phyloP scores from a whole-genome alignment of 805 yeast species.

The Priceomyces medius region DNA sequence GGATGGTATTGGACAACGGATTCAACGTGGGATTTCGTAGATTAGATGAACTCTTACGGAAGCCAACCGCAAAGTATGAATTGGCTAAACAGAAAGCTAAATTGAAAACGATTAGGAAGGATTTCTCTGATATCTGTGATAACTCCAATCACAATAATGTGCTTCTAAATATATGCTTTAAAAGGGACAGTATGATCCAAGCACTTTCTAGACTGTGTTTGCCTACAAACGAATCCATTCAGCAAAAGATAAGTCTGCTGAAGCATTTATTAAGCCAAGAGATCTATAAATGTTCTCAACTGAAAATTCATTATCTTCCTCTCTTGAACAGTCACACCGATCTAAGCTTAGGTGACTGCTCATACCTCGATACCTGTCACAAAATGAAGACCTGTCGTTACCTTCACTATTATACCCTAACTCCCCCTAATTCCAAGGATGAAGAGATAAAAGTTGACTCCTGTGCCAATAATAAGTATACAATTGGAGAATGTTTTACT shows the following conservation, averaged over 20 bases:
- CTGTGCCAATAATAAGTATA: slow-evolving; percentile 36
- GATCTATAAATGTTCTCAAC: slow-evolving; percentile 21
- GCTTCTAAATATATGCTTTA: slow-evolving; percentile 23
- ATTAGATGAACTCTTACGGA: slow-evolving; percentile 22
- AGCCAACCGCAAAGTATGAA: slow-evolving; percentile 37
- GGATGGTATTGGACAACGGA: slow-evolving; percentile 4
- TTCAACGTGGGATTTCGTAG: slow-evolving; percentile 4
- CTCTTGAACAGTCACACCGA: slow-evolving; percentile 58
- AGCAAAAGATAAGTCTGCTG: slow-evolving; percentile 14
- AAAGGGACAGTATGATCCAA: slow-evolving; percentile 15
- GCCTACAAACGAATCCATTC: slow-evolving; percentile 9
- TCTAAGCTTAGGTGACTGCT: slow-evolving; percentile 76
- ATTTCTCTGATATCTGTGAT: slow-evolving; percentile 54
- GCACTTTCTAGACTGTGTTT: slow-evolving; percentile 3
- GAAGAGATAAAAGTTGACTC: slow-evolving; percentile 9
- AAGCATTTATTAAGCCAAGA: slow-evolving; percentile 17
- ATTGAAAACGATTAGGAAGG: slow-evolving; percentile 35
- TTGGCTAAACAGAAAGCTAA: slow-evolving; percentile 42
- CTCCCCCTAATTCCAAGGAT: slow-evolving; percentile 28
- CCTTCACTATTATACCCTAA: slow-evolving; percentile 65
- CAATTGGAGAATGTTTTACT: slow-evolving; percentile 48
- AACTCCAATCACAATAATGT: slow-evolving; percentile 33
- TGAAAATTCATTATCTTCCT: slow-evolving; percentile 30
- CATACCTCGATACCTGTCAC: slow-evolving; percentile 92
- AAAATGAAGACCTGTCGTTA: slow-evolving; percentile 78